phyloP scores from a whole-genome alignment of 1,284 basidiomycete species.

The Afroboletus lepidellus region DNA sequence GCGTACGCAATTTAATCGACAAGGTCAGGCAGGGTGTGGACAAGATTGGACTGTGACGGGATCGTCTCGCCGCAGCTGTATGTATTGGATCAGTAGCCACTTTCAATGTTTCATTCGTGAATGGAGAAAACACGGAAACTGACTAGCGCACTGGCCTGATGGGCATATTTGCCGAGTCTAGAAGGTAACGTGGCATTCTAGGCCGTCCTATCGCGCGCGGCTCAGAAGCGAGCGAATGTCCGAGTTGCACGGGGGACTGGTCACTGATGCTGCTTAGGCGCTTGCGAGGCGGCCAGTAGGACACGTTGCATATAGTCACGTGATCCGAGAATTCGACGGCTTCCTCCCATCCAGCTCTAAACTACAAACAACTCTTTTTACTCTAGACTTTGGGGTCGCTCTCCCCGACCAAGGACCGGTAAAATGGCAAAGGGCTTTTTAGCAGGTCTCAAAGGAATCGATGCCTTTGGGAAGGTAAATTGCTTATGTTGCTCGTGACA shows the following conservation, averaged over 20 bases:
- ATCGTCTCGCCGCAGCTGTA: neutral
- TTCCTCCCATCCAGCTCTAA: neutral
- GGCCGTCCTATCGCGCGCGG: too few species aligned
- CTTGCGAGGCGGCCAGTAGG: neutral
- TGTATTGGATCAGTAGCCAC: neutral
- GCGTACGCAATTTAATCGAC: slow-evolving; percentile 81
- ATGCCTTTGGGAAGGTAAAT: slow-evolving; percentile 95
- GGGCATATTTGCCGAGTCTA: too few species aligned
- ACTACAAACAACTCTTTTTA: slow-evolving; percentile 11
- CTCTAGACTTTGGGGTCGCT: slow-evolving; percentile 33
- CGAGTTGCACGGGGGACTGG: too few species aligned
- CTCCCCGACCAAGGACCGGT: slow-evolving; percentile 27
- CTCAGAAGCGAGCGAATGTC: too few species aligned
- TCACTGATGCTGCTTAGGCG: too few species aligned
- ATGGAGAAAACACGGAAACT: neutral
- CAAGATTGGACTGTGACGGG: slow-evolving; percentile 54
- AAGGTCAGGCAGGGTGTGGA: slow-evolving; percentile 90
- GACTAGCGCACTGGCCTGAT: too few species aligned
- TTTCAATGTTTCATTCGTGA: too few species aligned
- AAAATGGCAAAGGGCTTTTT: slow-evolving; percentile 75
- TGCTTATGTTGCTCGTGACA: slow-evolving; percentile 4
- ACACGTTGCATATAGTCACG: neutral
- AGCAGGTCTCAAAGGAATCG: slow-evolving; percentile 77
- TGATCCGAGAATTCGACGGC: neutral
- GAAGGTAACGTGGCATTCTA: too few species aligned